Conservation (phyloP, 202 grass and related monocot species). For the Panicum hallii region DNA sequence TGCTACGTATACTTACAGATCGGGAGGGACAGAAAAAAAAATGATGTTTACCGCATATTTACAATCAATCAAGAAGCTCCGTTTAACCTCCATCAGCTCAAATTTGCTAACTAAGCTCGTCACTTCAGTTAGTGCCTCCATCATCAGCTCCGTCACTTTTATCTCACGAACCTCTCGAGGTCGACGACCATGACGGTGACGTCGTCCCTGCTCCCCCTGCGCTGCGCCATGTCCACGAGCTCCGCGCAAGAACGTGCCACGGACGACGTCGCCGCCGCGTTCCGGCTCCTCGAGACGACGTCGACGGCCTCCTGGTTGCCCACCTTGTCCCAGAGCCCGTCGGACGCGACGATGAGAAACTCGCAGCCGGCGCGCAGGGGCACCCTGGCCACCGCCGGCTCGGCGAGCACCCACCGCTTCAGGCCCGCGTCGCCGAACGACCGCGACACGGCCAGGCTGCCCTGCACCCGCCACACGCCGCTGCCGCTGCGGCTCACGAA, state of each 20-base stretch:
- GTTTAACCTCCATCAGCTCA: not conserved
- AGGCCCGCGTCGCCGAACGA: conserved; percentile 73
- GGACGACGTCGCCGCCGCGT: not conserved
- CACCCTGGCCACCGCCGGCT: conserved; percentile 62
- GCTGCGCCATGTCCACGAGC: conserved; percentile 61
- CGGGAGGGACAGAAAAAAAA: not conserved
- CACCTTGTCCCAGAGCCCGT: conserved; percentile 93
- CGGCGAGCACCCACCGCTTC: conserved; percentile 77
- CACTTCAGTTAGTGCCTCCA: not conserved
- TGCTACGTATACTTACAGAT: not conserved
- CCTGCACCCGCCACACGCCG: conserved; percentile 77
- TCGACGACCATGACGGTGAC: conserved; percentile 85
- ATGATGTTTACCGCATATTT: not conserved
- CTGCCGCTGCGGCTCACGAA: conserved; percentile 70
- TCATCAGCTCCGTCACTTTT: not conserved
- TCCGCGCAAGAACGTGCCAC: conserved; percentile 41
- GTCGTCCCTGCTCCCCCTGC: conserved; percentile 75
- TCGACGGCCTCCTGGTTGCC: conserved; percentile 87
- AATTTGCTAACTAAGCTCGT: not conserved
- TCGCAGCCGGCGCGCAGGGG: conserved; percentile 42
- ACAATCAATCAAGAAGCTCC: not conserved
- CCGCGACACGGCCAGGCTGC: conserved; percentile 79
- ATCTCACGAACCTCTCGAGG: conserved; percentile 53
- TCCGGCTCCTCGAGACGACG: conserved; percentile 38
- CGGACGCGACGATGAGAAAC: conserved; percentile 78